Evolutionary conservation across 78 protist genomes (phyloP), one percentile per base, ranked within the genome.

Genomic region (Tieghemostelium lacteum): DNA sequence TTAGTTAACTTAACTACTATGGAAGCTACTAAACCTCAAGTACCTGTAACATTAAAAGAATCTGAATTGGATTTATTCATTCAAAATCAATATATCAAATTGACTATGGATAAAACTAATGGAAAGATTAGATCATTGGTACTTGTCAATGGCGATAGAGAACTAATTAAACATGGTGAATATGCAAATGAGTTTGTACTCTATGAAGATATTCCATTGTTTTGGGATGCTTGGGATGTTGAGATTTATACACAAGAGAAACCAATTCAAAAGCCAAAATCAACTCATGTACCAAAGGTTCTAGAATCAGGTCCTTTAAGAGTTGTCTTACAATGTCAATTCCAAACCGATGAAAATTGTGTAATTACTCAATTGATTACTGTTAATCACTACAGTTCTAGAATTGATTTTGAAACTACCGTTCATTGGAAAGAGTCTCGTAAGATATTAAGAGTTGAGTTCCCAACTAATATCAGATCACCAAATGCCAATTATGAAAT

Each of bases 161-260:
- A 92, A 10, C 65, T 85, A 0, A 67, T 92, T 20, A 36, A 29
- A 17, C 63, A 33, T 0, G 88, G 91, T 37, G 20, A 65, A 1
- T n/a, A 12, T 0, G 94, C 55, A 17, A 95, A 95, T 52, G 36
- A 36, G 5, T 87, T 92, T 16, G 93, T 83, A 36, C 19, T 95
- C 17, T 87, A 50, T 57, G 95, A 93, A 5, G 97, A 96, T 31
- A 45, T 60, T n/a, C 92, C 93, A 12, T 33, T 86, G 33, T 95
- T 73, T 52, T 96, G 97, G 96, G 92, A 83, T 36, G 96, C 96
- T 12, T 95, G 97, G 97, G 92, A 92, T 45, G 72, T 85, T 5
- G 91, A 83, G 69, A 60, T 83, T 20, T 83, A 69, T n/a, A 20
- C 73, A 22, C 65, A 67, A 26, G 65, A 83, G 24, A 83, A 83